phyloP scores from a whole-genome alignment of 352 stramenopile species.

The Phytopythium sindhum region DNA sequence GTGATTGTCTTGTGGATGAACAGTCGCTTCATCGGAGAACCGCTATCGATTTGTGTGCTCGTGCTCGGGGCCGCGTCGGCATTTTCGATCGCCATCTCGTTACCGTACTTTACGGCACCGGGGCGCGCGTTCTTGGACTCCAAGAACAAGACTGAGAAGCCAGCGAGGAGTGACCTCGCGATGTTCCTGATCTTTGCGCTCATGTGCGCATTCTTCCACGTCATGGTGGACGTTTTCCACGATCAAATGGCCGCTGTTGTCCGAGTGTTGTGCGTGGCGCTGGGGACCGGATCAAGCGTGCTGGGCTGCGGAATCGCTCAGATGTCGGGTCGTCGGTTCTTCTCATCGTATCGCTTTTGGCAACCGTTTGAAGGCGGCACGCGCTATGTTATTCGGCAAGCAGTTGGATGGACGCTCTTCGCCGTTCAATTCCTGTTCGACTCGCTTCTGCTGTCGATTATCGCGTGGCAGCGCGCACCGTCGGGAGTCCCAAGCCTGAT shows the following conservation, averaged over 20 bases:
- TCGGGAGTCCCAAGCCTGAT: constrained; percentile 28
- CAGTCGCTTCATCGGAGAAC: constrained; percentile 20
- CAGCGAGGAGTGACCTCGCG: constrained; percentile 25
- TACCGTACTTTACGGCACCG: constrained; percentile 30
- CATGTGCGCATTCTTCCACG: constrained; percentile 31
- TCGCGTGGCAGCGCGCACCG: constrained; percentile 17
- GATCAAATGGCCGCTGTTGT: constrained; percentile 14
- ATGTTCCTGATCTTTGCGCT: constrained; percentile 41
- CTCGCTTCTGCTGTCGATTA: constrained; percentile 30
- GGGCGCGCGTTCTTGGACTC: neutral
- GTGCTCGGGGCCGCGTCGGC: constrained; percentile 29
- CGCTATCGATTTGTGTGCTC: constrained; percentile 22
- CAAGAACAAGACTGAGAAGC: neutral
- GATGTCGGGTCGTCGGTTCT: constrained; percentile 23
- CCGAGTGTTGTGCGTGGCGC: constrained; percentile 12
- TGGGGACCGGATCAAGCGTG: constrained; percentile 26
- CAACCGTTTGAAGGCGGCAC: constrained; percentile 51
- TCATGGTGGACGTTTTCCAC: constrained; percentile 36
- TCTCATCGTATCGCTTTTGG: constrained; percentile 26
- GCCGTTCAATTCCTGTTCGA: constrained; percentile 50
- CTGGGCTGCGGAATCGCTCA: constrained; percentile 32
- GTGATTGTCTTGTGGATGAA: constrained; percentile 44
- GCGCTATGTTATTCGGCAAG: constrained; percentile 44
- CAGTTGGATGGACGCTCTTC: constrained; percentile 50
- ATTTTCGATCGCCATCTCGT: constrained; percentile 25